Evolutionary conservation across 169 alveolate genomes (phyloP), one percentile per base, ranked within the genome.

Genomic region (Eimeria maxima): DNA sequence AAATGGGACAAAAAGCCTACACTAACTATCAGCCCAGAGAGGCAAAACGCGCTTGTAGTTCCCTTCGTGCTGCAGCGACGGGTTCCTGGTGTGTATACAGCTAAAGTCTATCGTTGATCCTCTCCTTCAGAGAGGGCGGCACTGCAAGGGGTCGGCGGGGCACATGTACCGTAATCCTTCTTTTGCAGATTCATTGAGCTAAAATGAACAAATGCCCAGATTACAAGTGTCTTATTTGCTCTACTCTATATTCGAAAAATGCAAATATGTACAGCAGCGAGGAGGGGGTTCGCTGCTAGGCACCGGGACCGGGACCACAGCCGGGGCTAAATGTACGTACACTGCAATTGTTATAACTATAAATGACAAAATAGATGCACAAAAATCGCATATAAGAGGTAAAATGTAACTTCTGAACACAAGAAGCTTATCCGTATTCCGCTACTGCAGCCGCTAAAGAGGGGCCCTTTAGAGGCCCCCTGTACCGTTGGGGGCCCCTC

Each of bases 391-490:
- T 24, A n/a, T 1, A 65, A 24, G n/a, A 7, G 1, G 38, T 38
- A 65, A 65, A 65, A 65, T 3, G 3, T 24, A 24, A 6, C 18
- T 6, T 6, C 38, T 65, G 0, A 4, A 60, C 7, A 14, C 5
- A 60, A 60, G 27, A 18, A 4, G n/a, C 0, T 4, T 4, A 13
- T 60, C 69, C 11, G 20, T 18, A 20, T 14, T 14, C 69, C 1
- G 69, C 20, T 60, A 0, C 74, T 14, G 74, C 74, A 65, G 74
- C 74, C 33, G 74, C 38, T 60, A n/a, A 18, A 65, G 38, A 38
- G 74, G 74, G 74, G 42, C 74, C 74, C 74, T 44, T 24, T 4
- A 13, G 74, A 44, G 74, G 69, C 69, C 69, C 69, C 69, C 69
- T 5, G 20, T 16, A 20, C n/a, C 38, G 38, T 20, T 0, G 38